phyloP scores from a whole-genome alignment of 495 filamentous ascomycete species.

The Neurospora sp. region DNA sequence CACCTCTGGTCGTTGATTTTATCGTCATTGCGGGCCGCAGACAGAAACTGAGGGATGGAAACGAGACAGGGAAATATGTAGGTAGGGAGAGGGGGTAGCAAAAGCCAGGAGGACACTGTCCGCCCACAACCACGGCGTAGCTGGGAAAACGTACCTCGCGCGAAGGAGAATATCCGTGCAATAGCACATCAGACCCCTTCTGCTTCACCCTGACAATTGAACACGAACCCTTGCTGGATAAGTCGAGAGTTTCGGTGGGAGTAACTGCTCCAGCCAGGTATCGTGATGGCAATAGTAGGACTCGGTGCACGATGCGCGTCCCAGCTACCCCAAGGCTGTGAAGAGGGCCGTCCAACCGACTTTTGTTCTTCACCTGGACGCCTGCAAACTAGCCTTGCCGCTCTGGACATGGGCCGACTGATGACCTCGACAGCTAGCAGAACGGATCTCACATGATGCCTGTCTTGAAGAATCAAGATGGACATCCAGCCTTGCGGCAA shows the following conservation, averaged over 20 bases:
- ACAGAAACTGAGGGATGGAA: neutral
- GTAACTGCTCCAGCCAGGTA: neutral
- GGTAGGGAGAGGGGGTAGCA: neutral
- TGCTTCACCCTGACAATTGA: neutral
- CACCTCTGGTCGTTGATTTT: conserved; percentile 5
- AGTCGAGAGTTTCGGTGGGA: neutral
- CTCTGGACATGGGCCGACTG: neutral
- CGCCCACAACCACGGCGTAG: neutral
- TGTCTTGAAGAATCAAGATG: neutral
- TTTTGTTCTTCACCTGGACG: neutral
- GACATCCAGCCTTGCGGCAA: neutral
- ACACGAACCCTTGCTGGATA: neutral
- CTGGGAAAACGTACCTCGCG: neutral
- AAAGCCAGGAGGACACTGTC: neutral
- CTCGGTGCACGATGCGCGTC: neutral
- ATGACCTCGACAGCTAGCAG: neutral
- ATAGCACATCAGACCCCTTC: neutral
- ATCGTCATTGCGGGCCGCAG: conserved; percentile 16
- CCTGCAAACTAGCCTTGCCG: neutral
- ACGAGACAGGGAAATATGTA: neutral
- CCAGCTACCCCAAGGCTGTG: neutral
- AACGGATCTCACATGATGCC: neutral
- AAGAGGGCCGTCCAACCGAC: neutral
- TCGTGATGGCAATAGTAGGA: neutral
- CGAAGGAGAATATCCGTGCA: neutral